phyloP scores from a whole-genome alignment of 2,329 filamentous ascomycete species.

The Teratosphaeria epicoccoides region DNA sequence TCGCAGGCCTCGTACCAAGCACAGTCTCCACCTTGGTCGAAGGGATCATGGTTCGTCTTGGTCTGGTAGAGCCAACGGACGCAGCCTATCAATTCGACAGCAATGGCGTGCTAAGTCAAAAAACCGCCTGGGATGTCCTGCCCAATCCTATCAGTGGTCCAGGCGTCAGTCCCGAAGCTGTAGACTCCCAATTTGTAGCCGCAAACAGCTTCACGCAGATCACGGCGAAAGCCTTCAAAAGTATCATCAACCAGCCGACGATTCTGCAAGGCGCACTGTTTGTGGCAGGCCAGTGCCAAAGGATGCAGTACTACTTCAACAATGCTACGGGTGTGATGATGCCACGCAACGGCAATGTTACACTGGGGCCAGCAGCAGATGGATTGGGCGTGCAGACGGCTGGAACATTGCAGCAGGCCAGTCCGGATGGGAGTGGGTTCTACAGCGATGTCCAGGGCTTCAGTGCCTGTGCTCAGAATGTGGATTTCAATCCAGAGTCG shows the following conservation, averaged over 20 bases:
- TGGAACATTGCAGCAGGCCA: constrained; percentile 11
- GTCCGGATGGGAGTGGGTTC: constrained; percentile 11
- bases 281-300: constrained; percentile 12
- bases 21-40: constrained; percentile 11
- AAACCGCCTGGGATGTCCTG: constrained; percentile 11
- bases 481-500: constrained; percentile 14
- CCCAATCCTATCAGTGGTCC: constrained; percentile 17
- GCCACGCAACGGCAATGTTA: constrained; percentile 13
- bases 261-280: constrained; percentile 2
- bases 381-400: constrained; percentile 5
- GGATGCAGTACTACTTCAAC: constrained; percentile 17
- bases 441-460: constrained; percentile 12
- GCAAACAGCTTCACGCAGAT: constrained; percentile 1
- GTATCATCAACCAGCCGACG: constrained; percentile 12
- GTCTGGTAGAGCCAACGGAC: constrained; percentile 9
- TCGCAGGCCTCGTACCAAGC: constrained; percentile 14
- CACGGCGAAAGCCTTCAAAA: constrained; percentile 11
- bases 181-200: constrained; percentile 10
- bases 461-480: constrained; percentile 13
- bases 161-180: constrained; percentile 13
- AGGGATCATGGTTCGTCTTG: constrained; percentile 11
- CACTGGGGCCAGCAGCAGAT: constrained; percentile 13
- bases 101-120: constrained; percentile 6
- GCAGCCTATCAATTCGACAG: constrained; percentile 11
- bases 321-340: constrained; percentile 12